These are phyloP conservation scores for Colletotrichum sp. DNA, from an alignment of 2,329 filamentous ascomycete species.

Conservation along the genomic window DNA sequence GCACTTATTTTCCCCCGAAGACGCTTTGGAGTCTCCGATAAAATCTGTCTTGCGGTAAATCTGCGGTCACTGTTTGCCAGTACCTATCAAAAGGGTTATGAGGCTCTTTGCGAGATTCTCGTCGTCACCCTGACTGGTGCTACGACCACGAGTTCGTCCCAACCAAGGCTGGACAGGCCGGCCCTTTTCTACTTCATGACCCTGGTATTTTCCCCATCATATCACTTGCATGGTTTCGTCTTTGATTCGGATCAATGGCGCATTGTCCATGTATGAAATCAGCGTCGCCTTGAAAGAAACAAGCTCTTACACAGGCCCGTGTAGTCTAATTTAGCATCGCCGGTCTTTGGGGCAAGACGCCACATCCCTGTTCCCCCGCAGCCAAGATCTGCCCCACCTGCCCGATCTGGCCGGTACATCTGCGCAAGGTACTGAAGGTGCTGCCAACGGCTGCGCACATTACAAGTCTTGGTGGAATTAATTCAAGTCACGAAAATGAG, in stretches of 20 bases:
- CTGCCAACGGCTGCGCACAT: background rate
- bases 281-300: background rate
- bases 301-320: background rate
- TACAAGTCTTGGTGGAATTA: background rate
- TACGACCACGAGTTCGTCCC: background rate
- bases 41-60: no score
- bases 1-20: background rate
- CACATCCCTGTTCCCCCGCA: background rate
- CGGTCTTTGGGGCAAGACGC: background rate
- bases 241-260: background rate
- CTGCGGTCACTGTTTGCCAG: background rate
- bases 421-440: background rate
- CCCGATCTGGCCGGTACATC: conserved; percentile 3
- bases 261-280: background rate
- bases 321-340: background rate
- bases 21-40: no score
- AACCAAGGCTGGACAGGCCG: background rate
- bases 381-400: background rate
- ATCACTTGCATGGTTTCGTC: background rate
- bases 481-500: background rate
- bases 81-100: background rate
- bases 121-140: background rate
- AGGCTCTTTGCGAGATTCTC: background rate
- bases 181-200: background rate
- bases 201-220: background rate